Evolutionary conservation across 2,329 filamentous ascomycete species (phyloP), one percentile per base, ranked within the genome.

Genomic region (Fusarium coffeatum): DNA sequence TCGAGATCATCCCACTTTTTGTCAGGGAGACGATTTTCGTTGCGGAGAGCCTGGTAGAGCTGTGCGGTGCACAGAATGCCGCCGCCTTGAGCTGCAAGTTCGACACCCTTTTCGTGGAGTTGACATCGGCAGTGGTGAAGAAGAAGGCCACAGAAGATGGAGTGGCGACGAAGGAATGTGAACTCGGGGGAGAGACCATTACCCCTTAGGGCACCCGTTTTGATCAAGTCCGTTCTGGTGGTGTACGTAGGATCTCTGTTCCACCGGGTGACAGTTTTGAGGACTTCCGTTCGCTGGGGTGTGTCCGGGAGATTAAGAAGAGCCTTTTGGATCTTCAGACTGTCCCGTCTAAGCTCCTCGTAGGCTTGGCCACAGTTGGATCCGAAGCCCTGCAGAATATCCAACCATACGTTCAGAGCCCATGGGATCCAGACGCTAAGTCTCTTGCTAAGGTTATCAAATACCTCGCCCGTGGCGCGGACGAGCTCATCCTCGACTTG

Each of bases 1-100:
- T 69, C 61, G 1, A 72, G 45, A 18, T 73, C 69, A 4, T 71
- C 61, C 73, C 70, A 75, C 1, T 23, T 45, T 5, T 46, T 27
- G 0, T 62, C 7, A 0, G 53, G 8, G 8, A 76, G 53, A 1
- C 72, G 58, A 1, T 57, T 48, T 48, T 75, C 72, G 15, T 70
- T 51, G 6, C 37, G 66, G 2, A 76, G 67, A 18, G 74, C 74
- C 6, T 74, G 69, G 18, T 75, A 74, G 6, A 76, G 53, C 55
- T 76, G 71, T 4, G 63, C 54, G 0, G 47, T 63, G 20, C 16
- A 32, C 65, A 76, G 61, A 2, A 76, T 32, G 6, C 63, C 64
- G 11, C 74, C 69, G 0, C 61, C 59, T 2, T 32, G 20, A 2
- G 67, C 69, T 5, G 59, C 71, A 23, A 68, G 58, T 18, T 45